A percentile compares a stretch with the other conserved stretches of the same genome.
Evolutionary conservation across 2,329 filamentous ascomycete species (phyloP).

Genomic region (Dactylonectria macrodidyma): DNA sequence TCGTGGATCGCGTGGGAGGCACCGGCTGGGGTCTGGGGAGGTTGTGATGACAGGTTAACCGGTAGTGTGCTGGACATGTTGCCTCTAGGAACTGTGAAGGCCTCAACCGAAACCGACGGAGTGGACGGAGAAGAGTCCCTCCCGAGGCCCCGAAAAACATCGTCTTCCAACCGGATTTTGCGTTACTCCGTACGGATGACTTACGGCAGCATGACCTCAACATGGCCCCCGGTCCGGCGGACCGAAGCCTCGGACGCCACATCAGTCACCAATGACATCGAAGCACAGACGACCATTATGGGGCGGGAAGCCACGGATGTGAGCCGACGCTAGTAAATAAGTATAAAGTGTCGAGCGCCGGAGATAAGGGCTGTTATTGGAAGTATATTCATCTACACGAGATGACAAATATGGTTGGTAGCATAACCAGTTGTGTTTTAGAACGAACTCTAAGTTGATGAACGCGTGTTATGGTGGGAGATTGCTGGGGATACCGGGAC

Average conservation of each 20-base stretch:
- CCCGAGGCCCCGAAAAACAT: neutral
- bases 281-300: neutral
- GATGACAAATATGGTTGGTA: neutral
- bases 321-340: conserved; percentile 3
- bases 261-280: neutral
- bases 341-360: neutral
- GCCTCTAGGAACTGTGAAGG: neutral
- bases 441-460: neutral
- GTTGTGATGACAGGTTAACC: neutral
- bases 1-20: neutral
- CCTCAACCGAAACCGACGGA: neutral
- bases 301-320: neutral
- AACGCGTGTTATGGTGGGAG: neutral
- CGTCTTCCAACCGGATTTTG: neutral
- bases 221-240: neutral
- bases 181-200: neutral
- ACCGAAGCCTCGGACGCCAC: neutral
- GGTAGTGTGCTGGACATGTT: conserved; percentile 4
- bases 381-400: neutral
- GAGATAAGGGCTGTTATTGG: neutral
- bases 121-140: neutral
- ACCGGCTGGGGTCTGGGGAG: neutral
- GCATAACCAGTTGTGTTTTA: neutral
- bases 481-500: neutral
- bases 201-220: neutral